Conservation (phyloP, 1,284 basidiomycete genomes). For the Pseudozyma tsukubaensis region DNA sequence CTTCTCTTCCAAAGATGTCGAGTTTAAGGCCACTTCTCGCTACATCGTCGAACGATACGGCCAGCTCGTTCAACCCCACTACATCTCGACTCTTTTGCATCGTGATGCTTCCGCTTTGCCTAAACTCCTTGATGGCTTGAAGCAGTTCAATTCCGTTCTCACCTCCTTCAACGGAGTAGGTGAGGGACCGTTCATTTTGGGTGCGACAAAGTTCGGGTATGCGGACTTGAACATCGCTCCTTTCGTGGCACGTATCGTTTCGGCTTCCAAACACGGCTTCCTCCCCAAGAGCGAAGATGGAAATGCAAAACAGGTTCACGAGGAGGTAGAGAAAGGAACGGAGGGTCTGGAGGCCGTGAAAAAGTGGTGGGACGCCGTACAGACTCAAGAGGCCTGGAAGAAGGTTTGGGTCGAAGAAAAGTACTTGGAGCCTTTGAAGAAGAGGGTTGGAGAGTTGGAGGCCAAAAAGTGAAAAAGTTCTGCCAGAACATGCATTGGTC, state of each 20-base stretch:
- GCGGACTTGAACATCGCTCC: constrained; percentile 23
- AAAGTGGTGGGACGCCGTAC: constrained; percentile 23
- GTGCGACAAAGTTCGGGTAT: constrained; percentile 14
- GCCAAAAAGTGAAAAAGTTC: not conserved
- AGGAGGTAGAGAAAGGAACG: constrained; percentile 5
- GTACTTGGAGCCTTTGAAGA: constrained; percentile 5
- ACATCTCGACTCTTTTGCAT: not conserved
- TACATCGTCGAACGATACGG: constrained; percentile 26
- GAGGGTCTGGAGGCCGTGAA: constrained; percentile 13
- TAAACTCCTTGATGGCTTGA: constrained; percentile 3
- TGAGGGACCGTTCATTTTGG: constrained; percentile 4
- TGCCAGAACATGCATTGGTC: too few species aligned
- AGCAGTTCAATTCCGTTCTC: constrained; percentile 4
- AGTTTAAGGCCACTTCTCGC: constrained; percentile 6
- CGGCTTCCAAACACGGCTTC: too few species aligned
- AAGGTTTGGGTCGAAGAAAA: constrained; percentile 21
- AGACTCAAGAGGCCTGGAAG: constrained; percentile 2
- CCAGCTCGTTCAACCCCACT: constrained; percentile 24
- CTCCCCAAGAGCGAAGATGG: too few species aligned
- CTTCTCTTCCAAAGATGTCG: not conserved
- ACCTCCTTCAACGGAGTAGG: not conserved
- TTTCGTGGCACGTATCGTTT: constrained; percentile 8
- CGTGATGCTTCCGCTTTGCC: not conserved
- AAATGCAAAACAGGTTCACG: constrained; percentile 1
- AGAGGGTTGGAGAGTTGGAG: not conserved